Evolutionary conservation across 129 eudicot species (phyloP).

Genomic region (Lonicera japonica): DNA sequence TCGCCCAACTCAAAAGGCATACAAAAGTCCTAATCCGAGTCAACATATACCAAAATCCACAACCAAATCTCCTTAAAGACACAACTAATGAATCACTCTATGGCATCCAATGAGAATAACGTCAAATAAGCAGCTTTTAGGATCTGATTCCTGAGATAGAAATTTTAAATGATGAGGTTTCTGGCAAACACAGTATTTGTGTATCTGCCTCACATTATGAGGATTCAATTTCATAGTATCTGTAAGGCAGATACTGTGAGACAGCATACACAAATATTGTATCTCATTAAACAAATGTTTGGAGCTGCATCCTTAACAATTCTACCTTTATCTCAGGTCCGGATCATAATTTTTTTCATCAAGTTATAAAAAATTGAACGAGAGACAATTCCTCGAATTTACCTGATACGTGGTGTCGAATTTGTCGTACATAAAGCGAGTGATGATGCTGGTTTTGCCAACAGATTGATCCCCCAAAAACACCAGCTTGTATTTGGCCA

Average conservation of each 20-base stretch:
- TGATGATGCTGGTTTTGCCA: constrained; percentile 87
- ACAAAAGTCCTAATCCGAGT: background rate
- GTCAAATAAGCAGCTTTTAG: background rate
- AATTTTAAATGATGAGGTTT: background rate
- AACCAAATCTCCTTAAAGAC: no score
- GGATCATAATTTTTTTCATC: background rate
- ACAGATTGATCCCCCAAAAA: constrained; percentile 89
- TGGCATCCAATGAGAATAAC: background rate
- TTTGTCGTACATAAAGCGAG: constrained; percentile 83
- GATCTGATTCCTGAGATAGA: no score
- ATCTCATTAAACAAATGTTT: no score
- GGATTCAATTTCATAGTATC: no score
- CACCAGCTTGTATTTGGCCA: constrained; percentile 74
- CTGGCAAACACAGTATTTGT: no score
- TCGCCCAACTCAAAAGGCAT: background rate
- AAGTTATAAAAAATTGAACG: constrained; percentile 8
- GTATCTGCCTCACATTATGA: no score
- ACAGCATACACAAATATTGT: no score
- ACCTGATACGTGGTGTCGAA: constrained; percentile 84
- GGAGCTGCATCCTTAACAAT: background rate
- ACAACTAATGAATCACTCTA: no score
- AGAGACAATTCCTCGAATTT: constrained; percentile 5
- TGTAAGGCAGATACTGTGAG: no score
- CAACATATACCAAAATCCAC: no score
- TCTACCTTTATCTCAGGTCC: background rate